phyloP scores from a whole-genome alignment of 2,329 filamentous ascomycete genomes.

The Alternaria hordeiaustralica region DNA sequence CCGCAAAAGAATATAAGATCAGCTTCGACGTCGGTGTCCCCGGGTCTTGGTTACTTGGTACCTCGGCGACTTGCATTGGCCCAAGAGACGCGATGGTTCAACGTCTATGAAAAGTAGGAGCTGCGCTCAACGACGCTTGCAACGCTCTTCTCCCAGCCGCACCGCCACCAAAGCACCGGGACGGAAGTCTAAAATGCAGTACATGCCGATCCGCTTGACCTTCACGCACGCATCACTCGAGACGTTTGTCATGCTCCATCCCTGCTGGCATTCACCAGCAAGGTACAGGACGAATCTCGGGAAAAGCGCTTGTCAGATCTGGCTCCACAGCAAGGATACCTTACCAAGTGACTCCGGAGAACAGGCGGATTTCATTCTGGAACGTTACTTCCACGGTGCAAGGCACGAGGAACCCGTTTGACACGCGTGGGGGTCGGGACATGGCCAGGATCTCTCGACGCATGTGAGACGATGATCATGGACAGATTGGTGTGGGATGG shows the following conservation, averaged over 20 bases:
- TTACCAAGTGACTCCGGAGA: background rate
- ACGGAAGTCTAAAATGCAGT: constrained; percentile 1
- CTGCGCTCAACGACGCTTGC: too few species aligned
- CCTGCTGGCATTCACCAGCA: background rate
- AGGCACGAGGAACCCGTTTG: background rate
- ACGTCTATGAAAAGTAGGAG: too few species aligned
- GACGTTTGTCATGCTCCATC: constrained; percentile 2
- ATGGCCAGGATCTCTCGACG: background rate
- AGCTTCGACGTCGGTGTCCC: background rate
- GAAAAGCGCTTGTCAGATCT: background rate
- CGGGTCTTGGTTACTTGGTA: background rate
- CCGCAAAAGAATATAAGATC: background rate
- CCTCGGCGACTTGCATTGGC: too few species aligned
- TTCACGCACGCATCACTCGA: background rate
- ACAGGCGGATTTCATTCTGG: background rate
- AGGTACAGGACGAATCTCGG: constrained; percentile 1
- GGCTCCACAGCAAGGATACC: background rate
- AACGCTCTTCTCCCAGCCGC: background rate
- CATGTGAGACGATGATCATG: background rate
- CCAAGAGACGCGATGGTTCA: background rate
- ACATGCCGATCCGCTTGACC: background rate
- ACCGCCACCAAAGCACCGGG: constrained; percentile 4
- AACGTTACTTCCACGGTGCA: background rate
- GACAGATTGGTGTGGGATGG: background rate
- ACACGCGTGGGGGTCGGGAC: background rate